Evolutionary conservation across 1,284 basidiomycete species (phyloP), one percentile per base, ranked within the genome.

Genomic region (Cutaneotrichosporon sp.): DNA sequence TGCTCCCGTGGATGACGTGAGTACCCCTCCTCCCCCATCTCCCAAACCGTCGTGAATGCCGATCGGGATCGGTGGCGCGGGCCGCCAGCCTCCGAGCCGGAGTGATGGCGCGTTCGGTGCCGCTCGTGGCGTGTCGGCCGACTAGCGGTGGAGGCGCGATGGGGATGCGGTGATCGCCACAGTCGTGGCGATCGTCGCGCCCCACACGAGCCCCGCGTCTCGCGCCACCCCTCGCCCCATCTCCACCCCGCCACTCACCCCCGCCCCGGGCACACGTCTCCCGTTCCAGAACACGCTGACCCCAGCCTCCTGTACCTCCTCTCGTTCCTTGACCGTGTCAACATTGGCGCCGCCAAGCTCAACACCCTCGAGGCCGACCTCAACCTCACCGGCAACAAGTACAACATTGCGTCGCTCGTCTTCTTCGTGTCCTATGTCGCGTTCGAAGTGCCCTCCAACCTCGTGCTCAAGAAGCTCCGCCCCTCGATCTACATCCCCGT

Each of bases 301-400:
- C 0, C 4, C 57, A 74, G 70, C 9, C 64, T 74, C n/a, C 70
- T 77, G 11, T 75, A 74, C 64, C 71, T 74, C 46, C 74, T 77
- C 67, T 79, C 77, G 0, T 82, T 82, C 76, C 70, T 83, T n/a
- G 82, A 83, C 68, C 79, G 81, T 43, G 78, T 81, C 53, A 81
- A 81, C 58, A 77, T 81, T 59, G 81, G 81, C 34, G 76, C 78
- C 3, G 80, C 78, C 27, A 72, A 75, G 49, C 71, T 80, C 24
- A 67, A 64, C 74, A 42, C 77, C 13, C 75, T 83, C 63, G 69
- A 72, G 27, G 67, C 52, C 3, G 74, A 80, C 50, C 76, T 83
- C 8, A 56, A 71, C 9, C 72, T 84, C 16, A 70, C 63, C 4
- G 76, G 77, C 10, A 59, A 73, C 1, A 65, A 81, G 58, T 83